Percentiles rank a stretch among this genome's conserved stretches.
These are phyloP conservation scores for Alternaria burnsii DNA, from an alignment of 2,329 filamentous ascomycete species.

Conservation along the genomic window DNA sequence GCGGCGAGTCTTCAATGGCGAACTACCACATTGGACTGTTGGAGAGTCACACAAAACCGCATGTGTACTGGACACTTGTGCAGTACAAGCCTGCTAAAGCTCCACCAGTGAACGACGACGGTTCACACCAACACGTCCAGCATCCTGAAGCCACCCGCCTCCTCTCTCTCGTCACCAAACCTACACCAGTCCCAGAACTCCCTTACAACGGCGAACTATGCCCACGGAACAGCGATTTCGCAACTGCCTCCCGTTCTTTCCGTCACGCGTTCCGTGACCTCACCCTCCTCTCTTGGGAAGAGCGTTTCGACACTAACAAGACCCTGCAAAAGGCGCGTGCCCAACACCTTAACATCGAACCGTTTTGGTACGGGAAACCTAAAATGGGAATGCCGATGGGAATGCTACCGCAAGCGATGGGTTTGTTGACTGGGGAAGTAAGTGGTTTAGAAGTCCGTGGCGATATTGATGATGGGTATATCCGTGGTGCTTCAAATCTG, in stretches of 20 bases:
- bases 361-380: constrained; percentile 40
- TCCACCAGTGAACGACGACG: not conserved
- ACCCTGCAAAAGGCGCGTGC: constrained; percentile 33
- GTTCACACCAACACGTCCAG: not conserved
- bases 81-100: constrained; percentile 32
- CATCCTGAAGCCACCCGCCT: constrained; percentile 22
- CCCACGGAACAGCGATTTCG: constrained; percentile 42
- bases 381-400: constrained; percentile 21
- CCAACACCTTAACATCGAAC: constrained; percentile 25
- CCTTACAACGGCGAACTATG: constrained; percentile 38
- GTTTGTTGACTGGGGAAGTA: constrained; percentile 10
- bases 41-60: constrained; percentile 43
- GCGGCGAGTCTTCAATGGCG: constrained; percentile 62
- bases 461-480: not conserved
- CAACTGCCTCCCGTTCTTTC: constrained; percentile 49
- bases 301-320: constrained; percentile 45
- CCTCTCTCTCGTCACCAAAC: constrained; percentile 19
- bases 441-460: constrained; percentile 14
- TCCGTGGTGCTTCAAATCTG: not conserved
- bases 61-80: constrained; percentile 42
- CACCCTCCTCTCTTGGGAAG: constrained; percentile 53
- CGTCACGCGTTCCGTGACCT: constrained; percentile 51
- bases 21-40: constrained; percentile 55
- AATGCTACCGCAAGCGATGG: not conserved
- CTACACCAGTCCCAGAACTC: not conserved